Percentiles rank a stretch among this genome's conserved stretches.
phyloP scores from a whole-genome alignment of 805 yeast genomes.

The Saturnispora kantuleensis region DNA sequence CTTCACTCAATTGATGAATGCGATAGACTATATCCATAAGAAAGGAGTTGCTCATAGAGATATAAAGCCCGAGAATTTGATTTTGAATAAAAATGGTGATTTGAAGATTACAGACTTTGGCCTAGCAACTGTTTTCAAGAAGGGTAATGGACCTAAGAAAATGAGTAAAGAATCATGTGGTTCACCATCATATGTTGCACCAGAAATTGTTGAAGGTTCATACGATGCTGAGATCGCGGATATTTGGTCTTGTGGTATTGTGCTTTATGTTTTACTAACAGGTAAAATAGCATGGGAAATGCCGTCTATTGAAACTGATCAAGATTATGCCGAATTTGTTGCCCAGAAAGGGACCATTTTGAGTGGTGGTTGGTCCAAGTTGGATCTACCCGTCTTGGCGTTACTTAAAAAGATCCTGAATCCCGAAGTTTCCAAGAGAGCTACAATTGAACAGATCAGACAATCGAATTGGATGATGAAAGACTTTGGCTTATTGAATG shows the following conservation, averaged over 20 bases:
- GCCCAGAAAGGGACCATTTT: constrained; percentile 37
- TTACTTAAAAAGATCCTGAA: constrained; percentile 44
- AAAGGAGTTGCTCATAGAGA: constrained; percentile 62
- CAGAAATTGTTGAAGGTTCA: constrained; percentile 43
- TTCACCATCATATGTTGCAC: constrained; percentile 73
- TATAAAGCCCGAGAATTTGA: constrained; percentile 59
- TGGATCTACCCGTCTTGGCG: constrained; percentile 40
- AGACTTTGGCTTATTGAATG: constrained; percentile 33
- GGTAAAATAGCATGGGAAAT: constrained; percentile 71
- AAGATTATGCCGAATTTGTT: constrained; percentile 28
- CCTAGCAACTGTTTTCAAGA: constrained; percentile 50
- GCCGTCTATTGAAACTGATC: constrained; percentile 38
- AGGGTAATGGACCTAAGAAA: constrained; percentile 37
- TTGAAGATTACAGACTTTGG: constrained; percentile 74
- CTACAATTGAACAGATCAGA: constrained; percentile 31
- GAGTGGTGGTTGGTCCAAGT: constrained; percentile 44
- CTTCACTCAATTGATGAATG: constrained; percentile 54
- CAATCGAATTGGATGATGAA: constrained; percentile 48
- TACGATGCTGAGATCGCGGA: constrained; percentile 54
- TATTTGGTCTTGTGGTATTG: constrained; percentile 63
- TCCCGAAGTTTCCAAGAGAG: constrained; percentile 37
- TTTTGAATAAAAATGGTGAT: constrained; percentile 54
- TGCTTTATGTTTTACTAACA: constrained; percentile 49
- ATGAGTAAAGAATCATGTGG: constrained; percentile 50
- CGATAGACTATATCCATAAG: constrained; percentile 49